Evolutionary conservation across 2,329 filamentous ascomycete genomes (phyloP), one percentile per base, ranked within the genome.

Genomic region (Apiospora sp.): DNA sequence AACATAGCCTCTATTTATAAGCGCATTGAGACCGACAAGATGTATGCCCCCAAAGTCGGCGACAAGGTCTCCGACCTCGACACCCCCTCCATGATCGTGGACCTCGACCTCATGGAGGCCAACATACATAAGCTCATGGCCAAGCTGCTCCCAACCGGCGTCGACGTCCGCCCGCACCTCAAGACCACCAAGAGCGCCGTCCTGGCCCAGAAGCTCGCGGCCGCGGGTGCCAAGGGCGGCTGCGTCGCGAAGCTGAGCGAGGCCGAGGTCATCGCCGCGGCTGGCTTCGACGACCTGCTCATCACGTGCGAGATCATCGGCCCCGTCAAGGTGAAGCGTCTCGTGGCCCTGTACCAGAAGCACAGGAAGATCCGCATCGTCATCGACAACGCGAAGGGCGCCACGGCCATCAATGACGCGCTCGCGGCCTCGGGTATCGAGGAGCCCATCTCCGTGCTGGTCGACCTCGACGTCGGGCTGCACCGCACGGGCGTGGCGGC

Each of bases 31-130:
- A 27, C 64, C 10, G 3, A 7, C 41, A 72, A 41, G 6, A 81
- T 80, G 81, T 86, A 86, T 76, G 68, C 77, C 46, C 85, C 85
- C 14, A 79, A 82, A 74, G 75, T 86, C 67, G 86, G 86, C 71
- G 83, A 86, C 74, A 73, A 73, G 16, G 73, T 87, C 76, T 79
- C 80, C 4, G 77, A 77, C 72, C 86, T 89, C 61, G 87, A 89
- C 76, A 89, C 87, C 0, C 87, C 87, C 0, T 88, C 86, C 70
- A 89, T 89, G 86, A 83, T 89, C 64, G 87, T 88, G 67, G 84
- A 89, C 70, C 82, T 89, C 13, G 83, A 86, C 72, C 78, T 86
- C 4, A 87, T 88, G 85, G 86, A 89, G 72, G 74, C 79, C 74
- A 89, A 89, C 77, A 85, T 89, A 74, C 74, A 80, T 14, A 86